phyloP scores from a whole-genome alignment of 371 early-diverging fungal species.

The Thermomucor indicae-seudaticae region DNA sequence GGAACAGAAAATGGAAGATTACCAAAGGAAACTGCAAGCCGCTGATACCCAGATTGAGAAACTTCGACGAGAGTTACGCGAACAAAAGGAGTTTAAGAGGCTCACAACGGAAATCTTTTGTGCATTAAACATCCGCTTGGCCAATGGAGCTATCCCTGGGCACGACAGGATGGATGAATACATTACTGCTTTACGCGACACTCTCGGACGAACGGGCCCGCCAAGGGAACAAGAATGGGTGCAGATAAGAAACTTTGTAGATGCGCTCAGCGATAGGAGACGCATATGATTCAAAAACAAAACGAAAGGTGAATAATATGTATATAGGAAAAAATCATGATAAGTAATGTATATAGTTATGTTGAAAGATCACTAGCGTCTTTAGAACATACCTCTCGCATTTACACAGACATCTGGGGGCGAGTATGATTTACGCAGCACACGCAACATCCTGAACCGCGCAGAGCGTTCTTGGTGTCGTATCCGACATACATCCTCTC shows the following conservation, averaged over 20 bases:
- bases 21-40: background rate
- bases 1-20: background rate
- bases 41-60: background rate
- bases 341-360: background rate
- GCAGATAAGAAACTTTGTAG: background rate
- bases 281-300: no score
- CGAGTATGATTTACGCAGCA: no score
- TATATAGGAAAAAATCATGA: background rate
- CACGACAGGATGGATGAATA: constrained; percentile 2
- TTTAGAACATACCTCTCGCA: no score
- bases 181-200: background rate
- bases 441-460: no score
- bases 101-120: background rate
- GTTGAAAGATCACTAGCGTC: no score
- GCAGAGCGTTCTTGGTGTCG: no score
- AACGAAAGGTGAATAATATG: background rate
- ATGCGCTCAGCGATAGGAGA: background rate
- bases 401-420: no score
- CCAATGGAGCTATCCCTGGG: background rate
- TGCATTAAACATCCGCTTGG: background rate
- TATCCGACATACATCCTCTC: no score
- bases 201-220: background rate
- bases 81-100: background rate
- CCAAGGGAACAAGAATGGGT: background rate
- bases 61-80: background rate